These are phyloP conservation scores for Blastobotrys robertii DNA, from an alignment of 805 yeast genomes.

Conservation along the genomic window DNA sequence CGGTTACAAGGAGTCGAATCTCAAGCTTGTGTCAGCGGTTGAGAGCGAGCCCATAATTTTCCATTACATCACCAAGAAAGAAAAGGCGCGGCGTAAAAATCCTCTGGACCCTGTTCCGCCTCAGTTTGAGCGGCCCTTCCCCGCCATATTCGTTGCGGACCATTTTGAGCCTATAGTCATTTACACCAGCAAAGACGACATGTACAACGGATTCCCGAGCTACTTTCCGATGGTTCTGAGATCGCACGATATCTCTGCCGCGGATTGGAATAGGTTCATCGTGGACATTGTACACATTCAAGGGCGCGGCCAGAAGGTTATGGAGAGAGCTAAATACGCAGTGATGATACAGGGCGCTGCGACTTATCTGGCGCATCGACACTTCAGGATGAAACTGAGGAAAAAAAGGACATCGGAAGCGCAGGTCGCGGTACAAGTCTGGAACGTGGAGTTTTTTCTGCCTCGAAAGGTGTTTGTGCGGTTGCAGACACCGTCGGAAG, in stretches of 20 bases:
- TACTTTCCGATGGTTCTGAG: not conserved
- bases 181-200: not conserved
- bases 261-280: slow-evolving; percentile 2
- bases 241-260: not conserved
- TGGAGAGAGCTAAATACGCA: too few species aligned
- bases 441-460: slow-evolving; percentile 1
- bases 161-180: not conserved
- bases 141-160: slow-evolving; percentile 1
- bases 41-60: too few species aligned
- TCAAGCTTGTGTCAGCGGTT: too few species aligned
- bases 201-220: not conserved
- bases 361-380: too few species aligned
- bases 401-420: too few species aligned
- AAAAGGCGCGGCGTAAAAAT: slow-evolving; percentile 33
- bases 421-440: not conserved
- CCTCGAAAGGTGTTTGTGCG: not conserved
- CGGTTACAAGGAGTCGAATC: too few species aligned
- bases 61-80: too few species aligned
- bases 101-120: slow-evolving; percentile 4
- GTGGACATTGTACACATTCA: slow-evolving; percentile 1
- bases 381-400: too few species aligned
- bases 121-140: slow-evolving; percentile 1
- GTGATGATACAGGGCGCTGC: too few species aligned
- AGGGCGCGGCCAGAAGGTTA: too few species aligned
- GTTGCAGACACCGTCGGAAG: too few species aligned